Evolutionary conservation across 2,329 filamentous ascomycete species (phyloP), one percentile per base, ranked within the genome.

Genomic region (Elsinoe australis): DNA sequence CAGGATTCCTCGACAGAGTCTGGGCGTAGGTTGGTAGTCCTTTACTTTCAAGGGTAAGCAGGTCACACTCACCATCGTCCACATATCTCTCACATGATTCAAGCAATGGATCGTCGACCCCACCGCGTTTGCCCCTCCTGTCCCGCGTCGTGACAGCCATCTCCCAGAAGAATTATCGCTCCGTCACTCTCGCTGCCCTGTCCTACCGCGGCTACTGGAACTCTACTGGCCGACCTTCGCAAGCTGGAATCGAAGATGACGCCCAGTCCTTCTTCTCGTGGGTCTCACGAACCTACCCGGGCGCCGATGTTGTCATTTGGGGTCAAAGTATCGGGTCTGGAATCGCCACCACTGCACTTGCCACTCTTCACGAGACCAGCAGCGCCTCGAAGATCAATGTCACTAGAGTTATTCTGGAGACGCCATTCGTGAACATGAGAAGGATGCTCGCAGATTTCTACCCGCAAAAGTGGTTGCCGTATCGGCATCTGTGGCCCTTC

Each of bases 381-480:
- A 15, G 33, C 51, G 19, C 22, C 49, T 26, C 33, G 29, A 51
- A 3, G 49, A 52, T 15, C 54, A 48, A 24, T 33, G 61, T 76
- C 7, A 55, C 57, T 1, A 68, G 74, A 1, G 53, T 90, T 44
- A 70, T 90, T 8, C 71, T 90, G 1, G 85, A 90, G 60, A 88
- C 85, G 0, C 85, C 85, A 0, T 88, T 88, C 53, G 75, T 81
- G 1, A 85, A 79, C 34, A 75, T 86, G 49, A 72, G 75, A 50
- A 76, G 75, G 14, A 87, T 90, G 83, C 69, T 90, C 4, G 67
- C 76, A 33, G 79, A 77, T 1, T 63, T 90, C 2, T 90, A 89
- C 58, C 85, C 85, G 1, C 83, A 88, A 56, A 84, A 77, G 56
- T 89, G 85, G 83, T 68, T 89, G 5, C 85, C 85, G 0, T 90